phyloP scores from a whole-genome alignment of 2,329 filamentous ascomycete species.

The Paramyrothecium sp. region DNA sequence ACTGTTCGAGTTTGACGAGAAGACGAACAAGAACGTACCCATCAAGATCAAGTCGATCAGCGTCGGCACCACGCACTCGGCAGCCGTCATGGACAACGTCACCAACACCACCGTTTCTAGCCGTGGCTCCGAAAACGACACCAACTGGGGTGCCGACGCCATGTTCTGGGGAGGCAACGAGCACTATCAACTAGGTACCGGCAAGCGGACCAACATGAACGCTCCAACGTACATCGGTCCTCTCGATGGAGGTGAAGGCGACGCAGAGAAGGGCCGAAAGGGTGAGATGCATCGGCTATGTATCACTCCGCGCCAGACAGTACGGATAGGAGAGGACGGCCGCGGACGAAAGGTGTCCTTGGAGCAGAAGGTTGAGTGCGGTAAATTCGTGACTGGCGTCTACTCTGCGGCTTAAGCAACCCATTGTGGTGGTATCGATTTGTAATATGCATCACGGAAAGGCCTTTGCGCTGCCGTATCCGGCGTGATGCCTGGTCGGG shows the following conservation, averaged over 20 bases:
- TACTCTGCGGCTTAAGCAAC: constrained; percentile 63
- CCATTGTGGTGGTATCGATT: background rate
- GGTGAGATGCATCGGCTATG: constrained; percentile 72
- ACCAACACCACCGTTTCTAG: constrained; percentile 60
- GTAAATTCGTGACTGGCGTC: constrained; percentile 75
- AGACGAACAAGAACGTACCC: constrained; percentile 62
- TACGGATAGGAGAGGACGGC: constrained; percentile 57
- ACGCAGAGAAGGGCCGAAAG: constrained; percentile 57
- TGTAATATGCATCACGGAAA: too few species aligned
- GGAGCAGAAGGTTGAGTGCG: constrained; percentile 88
- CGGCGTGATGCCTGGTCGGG: too few species aligned
- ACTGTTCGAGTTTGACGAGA: constrained; percentile 85
- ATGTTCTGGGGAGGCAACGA: constrained; percentile 96
- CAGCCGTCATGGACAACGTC: constrained; percentile 81
- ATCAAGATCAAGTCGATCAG: constrained; percentile 75
- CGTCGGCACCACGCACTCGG: constrained; percentile 76
- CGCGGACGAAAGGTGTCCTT: constrained; percentile 69
- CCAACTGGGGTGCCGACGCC: constrained; percentile 85
- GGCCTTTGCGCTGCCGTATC: too few species aligned
- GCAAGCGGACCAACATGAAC: constrained; percentile 78
- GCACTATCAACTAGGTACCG: constrained; percentile 87
- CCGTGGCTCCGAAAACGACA: constrained; percentile 61
- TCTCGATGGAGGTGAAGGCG: constrained; percentile 61
- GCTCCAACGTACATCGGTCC: constrained; percentile 77
- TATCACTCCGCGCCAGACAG: constrained; percentile 73